phyloP scores from a whole-genome alignment of 495 filamentous ascomycete genomes.

The Penicillium bovifimosum region DNA sequence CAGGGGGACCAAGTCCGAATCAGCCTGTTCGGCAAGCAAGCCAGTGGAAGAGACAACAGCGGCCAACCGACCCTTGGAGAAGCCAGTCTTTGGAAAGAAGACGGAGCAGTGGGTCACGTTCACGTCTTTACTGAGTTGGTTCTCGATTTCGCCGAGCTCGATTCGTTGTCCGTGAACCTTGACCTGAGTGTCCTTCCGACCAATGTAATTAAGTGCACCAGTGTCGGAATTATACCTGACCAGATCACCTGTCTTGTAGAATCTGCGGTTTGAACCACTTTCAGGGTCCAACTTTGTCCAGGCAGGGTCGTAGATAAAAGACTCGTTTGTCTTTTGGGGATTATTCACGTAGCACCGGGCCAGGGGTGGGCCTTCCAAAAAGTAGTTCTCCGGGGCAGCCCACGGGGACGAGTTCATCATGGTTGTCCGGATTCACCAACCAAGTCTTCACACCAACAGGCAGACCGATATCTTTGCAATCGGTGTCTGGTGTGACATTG shows the following conservation, averaged over 20 bases:
- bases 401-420: conserved; percentile 44
- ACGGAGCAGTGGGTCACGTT: conserved; percentile 38
- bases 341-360: conserved; percentile 44
- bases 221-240: conserved; percentile 55
- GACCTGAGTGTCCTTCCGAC: conserved; percentile 61
- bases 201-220: conserved; percentile 54
- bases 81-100: conserved; percentile 40
- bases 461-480: conserved; percentile 43
- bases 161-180: conserved; percentile 63
- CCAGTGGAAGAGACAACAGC: conserved; percentile 32
- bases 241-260: conserved; percentile 67
- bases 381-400: conserved; percentile 47
- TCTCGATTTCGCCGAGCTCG: conserved; percentile 62
- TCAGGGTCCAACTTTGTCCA: conserved; percentile 27
- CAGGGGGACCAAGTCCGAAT: conserved; percentile 21
- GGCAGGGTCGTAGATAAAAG: conserved; percentile 40
- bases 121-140: conserved; percentile 33
- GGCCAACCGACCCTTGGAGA: conserved; percentile 36
- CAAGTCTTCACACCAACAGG: conserved; percentile 38
- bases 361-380: conserved; percentile 45
- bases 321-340: conserved; percentile 35
- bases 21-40: conserved; percentile 16
- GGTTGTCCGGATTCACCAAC: conserved; percentile 42
- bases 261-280: conserved; percentile 32
- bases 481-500: conserved; percentile 27